Conservation (phyloP, 257 asterid genomes). For the Henckelia pumila region DNA sequence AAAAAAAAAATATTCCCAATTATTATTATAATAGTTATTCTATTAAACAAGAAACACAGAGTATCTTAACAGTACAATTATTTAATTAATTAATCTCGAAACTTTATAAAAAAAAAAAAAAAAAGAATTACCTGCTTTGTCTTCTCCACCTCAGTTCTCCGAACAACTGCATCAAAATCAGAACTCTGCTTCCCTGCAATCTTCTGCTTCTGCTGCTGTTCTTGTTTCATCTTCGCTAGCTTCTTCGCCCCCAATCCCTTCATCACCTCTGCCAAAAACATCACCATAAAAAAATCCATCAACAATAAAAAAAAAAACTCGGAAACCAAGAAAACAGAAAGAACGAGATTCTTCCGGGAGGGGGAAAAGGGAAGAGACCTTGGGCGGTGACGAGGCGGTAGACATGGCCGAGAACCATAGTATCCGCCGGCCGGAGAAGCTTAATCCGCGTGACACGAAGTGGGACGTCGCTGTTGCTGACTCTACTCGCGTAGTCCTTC, state of each 20-base stretch:
- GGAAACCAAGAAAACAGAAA: not conserved
- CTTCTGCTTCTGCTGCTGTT: conserved; percentile 28
- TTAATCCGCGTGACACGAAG: conserved; percentile 66
- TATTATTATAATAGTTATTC: no score
- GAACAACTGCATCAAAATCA: conserved; percentile 46
- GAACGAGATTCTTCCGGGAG: not conserved
- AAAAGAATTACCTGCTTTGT: conserved; percentile 40
- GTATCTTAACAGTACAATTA: not conserved
- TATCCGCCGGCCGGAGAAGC: conserved; percentile 74
- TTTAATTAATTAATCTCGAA: not conserved
- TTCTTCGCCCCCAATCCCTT: conserved; percentile 78
- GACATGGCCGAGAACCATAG: conserved; percentile 79
- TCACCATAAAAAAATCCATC: not conserved
- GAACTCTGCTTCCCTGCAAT: conserved; percentile 37
- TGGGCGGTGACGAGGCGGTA: conserved; percentile 75
- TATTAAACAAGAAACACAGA: no score
- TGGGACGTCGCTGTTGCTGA: conserved; percentile 30
- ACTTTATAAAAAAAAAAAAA: not conserved
- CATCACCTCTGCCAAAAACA: conserved; percentile 51
- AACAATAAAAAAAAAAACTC: not conserved
- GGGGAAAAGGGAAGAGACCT: conserved; percentile 36
- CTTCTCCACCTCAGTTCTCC: conserved; percentile 42
- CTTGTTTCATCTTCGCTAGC: conserved; percentile 38
- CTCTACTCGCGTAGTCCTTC: not conserved
- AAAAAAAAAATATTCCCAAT: not conserved